These are phyloP conservation scores for Ophiostoma quercus DNA, from an alignment of 2,329 filamentous ascomycete genomes.

Conservation along the genomic window DNA sequence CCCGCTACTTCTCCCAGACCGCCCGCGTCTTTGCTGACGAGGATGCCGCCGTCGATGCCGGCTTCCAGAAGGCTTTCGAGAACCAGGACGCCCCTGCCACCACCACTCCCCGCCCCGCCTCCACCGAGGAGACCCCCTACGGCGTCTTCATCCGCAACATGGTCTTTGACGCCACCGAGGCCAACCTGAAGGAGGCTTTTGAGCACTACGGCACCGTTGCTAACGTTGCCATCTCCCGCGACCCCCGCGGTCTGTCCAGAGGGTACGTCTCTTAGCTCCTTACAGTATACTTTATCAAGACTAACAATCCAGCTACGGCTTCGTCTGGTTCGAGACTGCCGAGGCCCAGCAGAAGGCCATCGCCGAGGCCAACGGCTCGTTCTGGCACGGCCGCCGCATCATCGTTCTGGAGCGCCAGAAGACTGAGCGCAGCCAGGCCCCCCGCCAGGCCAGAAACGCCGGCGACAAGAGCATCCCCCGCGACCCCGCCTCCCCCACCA, in stretches of 20 bases:
- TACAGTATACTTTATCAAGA: background rate
- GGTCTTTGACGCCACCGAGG: slow-evolving; percentile 36
- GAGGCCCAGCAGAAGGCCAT: slow-evolving; percentile 31
- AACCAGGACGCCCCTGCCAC: background rate
- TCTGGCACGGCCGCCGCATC: slow-evolving; percentile 39
- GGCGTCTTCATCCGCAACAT: slow-evolving; percentile 36
- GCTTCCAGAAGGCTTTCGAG: background rate
- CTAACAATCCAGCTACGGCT: slow-evolving; percentile 32
- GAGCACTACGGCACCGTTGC: slow-evolving; percentile 33
- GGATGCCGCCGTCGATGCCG: slow-evolving; percentile 13
- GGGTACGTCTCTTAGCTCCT: slow-evolving; percentile 30
- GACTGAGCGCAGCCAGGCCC: background rate
- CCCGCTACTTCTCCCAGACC: slow-evolving; percentile 35
- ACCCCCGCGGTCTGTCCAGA: slow-evolving; percentile 36
- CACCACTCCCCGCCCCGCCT: background rate
- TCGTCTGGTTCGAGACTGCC: slow-evolving; percentile 32
- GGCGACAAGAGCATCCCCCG: background rate
- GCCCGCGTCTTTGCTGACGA: slow-evolving; percentile 26
- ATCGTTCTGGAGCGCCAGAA: slow-evolving; percentile 28
- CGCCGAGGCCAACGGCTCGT: slow-evolving; percentile 33
- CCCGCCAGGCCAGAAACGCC: no score
- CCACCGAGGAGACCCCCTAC: slow-evolving; percentile 26
- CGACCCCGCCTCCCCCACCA: slow-evolving; percentile 31
- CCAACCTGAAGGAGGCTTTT: slow-evolving; percentile 35
- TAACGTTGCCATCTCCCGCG: slow-evolving; percentile 31